These are phyloP conservation scores for Aspergillus novofumigatus DNA, from an alignment of 2,329 filamentous ascomycete species.

Conservation along the genomic window DNA sequence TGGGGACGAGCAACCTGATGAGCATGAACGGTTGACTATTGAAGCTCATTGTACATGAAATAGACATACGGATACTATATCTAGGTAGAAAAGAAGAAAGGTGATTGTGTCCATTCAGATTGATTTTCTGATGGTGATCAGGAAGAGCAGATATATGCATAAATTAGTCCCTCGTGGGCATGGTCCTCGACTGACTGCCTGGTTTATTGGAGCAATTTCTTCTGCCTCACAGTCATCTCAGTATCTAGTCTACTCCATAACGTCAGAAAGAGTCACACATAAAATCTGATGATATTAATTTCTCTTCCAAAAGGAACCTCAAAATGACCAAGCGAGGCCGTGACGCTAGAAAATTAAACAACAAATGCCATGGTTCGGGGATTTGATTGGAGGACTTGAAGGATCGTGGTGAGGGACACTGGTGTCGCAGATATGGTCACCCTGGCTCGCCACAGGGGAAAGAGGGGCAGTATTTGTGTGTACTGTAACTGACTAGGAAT, in stretches of 20 bases:
- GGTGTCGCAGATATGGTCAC: not conserved
- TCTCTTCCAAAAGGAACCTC: not conserved
- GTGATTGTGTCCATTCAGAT: not conserved
- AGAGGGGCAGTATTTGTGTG: not conserved
- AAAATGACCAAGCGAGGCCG: not conserved
- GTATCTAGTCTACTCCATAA: not conserved
- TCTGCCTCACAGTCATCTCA: not conserved
- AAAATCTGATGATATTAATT: not conserved
- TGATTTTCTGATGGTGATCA: not conserved
- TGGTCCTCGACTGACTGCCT: not conserved
- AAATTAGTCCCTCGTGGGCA: not conserved
- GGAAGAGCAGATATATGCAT: not conserved
- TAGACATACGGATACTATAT: not conserved
- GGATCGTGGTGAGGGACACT: not conserved
- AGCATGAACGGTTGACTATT: too few species aligned
- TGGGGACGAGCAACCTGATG: too few species aligned
- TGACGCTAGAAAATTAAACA: not conserved
- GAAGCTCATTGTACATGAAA: not conserved
- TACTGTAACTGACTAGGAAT: not conserved
- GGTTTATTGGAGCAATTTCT: not conserved
- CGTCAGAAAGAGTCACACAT: not conserved
- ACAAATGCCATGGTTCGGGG: not conserved
- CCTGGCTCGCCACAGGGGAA: not conserved
- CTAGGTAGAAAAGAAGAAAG: not conserved
- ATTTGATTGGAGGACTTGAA: not conserved